Conservation (phyloP, 306 rosid species). For the Vigna mungo region DNA sequence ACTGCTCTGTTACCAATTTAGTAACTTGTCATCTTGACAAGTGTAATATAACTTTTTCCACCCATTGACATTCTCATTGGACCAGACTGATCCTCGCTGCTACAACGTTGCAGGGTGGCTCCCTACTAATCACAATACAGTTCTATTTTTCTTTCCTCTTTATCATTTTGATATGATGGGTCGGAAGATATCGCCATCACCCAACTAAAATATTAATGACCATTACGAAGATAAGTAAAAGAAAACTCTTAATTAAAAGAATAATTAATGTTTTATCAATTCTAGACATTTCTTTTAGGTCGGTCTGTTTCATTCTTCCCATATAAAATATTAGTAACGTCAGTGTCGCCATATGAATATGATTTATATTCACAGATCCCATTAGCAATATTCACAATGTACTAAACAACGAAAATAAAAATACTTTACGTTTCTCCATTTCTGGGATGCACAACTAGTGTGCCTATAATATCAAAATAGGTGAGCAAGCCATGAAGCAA, state of each 20-base stretch:
- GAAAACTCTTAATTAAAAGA: too few relatives aligned
- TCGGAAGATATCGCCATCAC: background rate
- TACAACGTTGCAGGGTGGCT: constrained; percentile 17
- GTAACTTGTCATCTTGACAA: constrained; percentile 2
- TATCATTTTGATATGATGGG: constrained; percentile 17
- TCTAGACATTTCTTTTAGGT: background rate
- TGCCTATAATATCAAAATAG: constrained; percentile 4
- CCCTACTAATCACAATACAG: background rate
- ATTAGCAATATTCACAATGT: too few relatives aligned
- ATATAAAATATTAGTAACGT: background rate
- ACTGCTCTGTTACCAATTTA: constrained; percentile 8
- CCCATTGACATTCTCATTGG: constrained; percentile 23
- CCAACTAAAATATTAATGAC: constrained; percentile 11
- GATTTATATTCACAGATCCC: background rate
- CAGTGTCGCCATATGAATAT: background rate
- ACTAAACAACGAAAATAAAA: background rate
- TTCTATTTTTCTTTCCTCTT: background rate
- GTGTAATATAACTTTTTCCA: constrained; percentile 21
- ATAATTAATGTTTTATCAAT: background rate
- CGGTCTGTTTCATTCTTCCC: background rate
- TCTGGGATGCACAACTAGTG: background rate
- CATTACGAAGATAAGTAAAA: background rate
- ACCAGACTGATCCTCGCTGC: constrained; percentile 15
- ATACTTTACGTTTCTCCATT: background rate
- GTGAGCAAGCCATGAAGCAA: background rate